Percentiles rank a stretch among this genome's conserved stretches.
These are phyloP conservation scores for Komagataella phaffii DNA, from an alignment of 805 yeast species.

Conservation along the genomic window DNA sequence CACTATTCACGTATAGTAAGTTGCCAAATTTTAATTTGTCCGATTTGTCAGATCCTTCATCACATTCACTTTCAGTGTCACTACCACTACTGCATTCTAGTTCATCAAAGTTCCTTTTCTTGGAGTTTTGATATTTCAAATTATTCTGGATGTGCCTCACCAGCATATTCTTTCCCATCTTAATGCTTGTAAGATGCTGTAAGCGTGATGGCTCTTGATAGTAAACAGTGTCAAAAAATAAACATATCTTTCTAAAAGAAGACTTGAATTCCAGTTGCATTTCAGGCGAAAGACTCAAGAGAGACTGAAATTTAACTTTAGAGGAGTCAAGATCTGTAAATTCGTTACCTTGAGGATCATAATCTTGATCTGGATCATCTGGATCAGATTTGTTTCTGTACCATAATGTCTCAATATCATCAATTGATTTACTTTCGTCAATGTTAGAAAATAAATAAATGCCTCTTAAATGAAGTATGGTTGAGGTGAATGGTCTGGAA, in stretches of 20 bases:
- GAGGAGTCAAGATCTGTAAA: not conserved
- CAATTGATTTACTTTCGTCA: not conserved
- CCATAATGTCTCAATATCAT: not conserved
- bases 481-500: not conserved
- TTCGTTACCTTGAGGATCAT: not conserved
- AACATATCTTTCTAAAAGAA: not conserved
- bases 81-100: not conserved
- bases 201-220: not conserved
- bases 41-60: not conserved
- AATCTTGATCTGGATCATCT: not conserved
- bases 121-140: not conserved
- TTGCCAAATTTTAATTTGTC: not conserved
- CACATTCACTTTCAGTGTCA: not conserved
- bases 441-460: not conserved
- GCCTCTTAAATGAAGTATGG: not conserved
- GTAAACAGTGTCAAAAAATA: not conserved
- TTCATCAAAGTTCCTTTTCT: not conserved
- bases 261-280: not conserved
- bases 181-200: slow-evolving; percentile 4
- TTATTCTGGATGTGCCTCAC: not conserved
- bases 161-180: not conserved
- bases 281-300: not conserved
- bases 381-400: not conserved
- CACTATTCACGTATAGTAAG: not conserved
- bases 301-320: not conserved